phyloP scores from a whole-genome alignment of 805 yeast genomes.

The Dipodascopsis tothii region DNA sequence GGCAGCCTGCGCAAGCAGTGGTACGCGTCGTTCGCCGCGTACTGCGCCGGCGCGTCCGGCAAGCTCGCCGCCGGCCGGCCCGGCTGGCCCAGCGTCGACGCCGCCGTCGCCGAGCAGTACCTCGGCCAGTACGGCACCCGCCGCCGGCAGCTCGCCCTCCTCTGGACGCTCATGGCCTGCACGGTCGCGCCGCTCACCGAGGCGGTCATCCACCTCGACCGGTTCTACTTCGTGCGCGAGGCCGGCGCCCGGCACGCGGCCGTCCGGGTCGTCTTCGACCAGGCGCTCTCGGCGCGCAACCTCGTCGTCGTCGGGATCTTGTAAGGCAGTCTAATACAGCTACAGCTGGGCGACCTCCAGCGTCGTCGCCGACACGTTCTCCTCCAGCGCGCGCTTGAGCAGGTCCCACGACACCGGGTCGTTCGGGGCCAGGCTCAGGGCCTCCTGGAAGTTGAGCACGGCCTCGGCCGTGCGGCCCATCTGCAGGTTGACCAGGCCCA shows the following conservation, averaged over 20 bases:
- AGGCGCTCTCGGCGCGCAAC: slow-evolving; percentile 21
- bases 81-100: neutral
- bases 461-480: slow-evolving; percentile 58
- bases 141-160: slow-evolving; percentile 15
- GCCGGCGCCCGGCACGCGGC: slow-evolving; percentile 13
- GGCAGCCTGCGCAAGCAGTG: slow-evolving; percentile 23
- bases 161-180: slow-evolving; percentile 25
- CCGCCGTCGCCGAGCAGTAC: slow-evolving; percentile 3
- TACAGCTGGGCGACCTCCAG: neutral
- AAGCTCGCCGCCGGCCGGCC: neutral
- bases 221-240: slow-evolving; percentile 17
- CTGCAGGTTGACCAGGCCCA: slow-evolving; percentile 75
- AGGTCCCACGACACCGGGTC: slow-evolving; percentile 82
- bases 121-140: slow-evolving; percentile 3
- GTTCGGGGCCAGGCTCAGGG: slow-evolving; percentile 67
- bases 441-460: slow-evolving; percentile 68
- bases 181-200: slow-evolving; percentile 22
- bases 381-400: slow-evolving; percentile 55
- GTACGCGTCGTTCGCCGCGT: slow-evolving; percentile 15
- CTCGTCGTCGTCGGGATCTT: slow-evolving; percentile 21
- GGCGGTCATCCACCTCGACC: slow-evolving; percentile 22
- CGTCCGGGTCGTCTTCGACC: slow-evolving; percentile 22
- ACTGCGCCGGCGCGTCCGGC: slow-evolving; percentile 17
- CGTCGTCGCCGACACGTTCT: slow-evolving; percentile 10
- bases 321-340: neutral